These are phyloP conservation scores for Waltergamsia citrina DNA, from an alignment of 2,329 filamentous ascomycete genomes.

Conservation along the genomic window DNA sequence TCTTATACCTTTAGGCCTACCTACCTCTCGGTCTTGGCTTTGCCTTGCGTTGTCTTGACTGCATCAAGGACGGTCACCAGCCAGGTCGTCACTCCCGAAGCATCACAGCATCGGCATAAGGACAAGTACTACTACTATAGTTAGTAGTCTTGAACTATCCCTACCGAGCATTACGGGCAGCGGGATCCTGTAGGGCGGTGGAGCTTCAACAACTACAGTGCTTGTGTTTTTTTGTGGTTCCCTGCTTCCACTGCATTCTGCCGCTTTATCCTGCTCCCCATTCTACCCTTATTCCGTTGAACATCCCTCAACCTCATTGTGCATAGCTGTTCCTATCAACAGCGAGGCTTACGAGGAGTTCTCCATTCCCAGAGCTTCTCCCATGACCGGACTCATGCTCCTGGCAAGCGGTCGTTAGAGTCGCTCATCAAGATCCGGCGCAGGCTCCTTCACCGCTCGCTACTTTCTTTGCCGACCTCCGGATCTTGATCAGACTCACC, in stretches of 20 bases:
- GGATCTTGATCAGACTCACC: constrained; percentile 4
- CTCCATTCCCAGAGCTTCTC: too few relatives aligned
- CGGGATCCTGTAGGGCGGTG: too few relatives aligned
- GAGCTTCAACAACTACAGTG: too few relatives aligned
- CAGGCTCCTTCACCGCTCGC: not conserved
- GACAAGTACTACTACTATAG: not conserved
- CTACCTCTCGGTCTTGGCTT: not conserved
- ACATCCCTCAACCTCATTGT: too few relatives aligned
- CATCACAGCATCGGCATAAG: not conserved
- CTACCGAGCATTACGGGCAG: too few relatives aligned
- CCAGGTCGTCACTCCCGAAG: constrained; percentile 3
- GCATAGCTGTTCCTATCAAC: too few relatives aligned
- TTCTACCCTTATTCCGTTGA: too few relatives aligned
- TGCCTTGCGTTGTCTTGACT: constrained; percentile 1
- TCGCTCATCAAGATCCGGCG: constrained; percentile 14
- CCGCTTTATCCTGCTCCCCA: too few relatives aligned
- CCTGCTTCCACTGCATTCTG: too few relatives aligned
- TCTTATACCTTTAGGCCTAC: not conserved
- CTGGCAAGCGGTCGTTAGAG: constrained; percentile 10
- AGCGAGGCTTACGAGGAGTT: too few relatives aligned
- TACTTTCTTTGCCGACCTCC: constrained; percentile 1
- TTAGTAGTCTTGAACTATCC: too few relatives aligned
- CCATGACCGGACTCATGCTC: not conserved
- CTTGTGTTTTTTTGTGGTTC: too few relatives aligned
- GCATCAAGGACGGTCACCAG: constrained; percentile 3